Conservation (phyloP, 352 stramenopile genomes). For the Phytophthora sp. region DNA sequence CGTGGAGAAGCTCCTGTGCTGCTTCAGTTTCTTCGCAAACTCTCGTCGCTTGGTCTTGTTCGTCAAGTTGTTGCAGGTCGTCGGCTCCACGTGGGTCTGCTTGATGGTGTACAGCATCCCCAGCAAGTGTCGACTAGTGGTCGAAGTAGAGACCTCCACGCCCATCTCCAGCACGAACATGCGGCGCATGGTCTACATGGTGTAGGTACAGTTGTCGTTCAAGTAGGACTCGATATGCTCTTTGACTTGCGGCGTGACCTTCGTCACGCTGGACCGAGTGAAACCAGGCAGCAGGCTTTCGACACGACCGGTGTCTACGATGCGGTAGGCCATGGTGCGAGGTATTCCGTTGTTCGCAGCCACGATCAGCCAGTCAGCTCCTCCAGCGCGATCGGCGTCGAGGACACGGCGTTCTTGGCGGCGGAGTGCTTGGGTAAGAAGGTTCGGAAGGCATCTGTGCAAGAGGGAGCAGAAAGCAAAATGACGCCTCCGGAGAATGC, state of each 20-base stretch:
- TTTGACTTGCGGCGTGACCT: neutral
- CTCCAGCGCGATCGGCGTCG: neutral
- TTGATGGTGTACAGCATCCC: slow-evolving; percentile 6
- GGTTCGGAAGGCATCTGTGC: neutral
- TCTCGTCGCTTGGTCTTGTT: neutral
- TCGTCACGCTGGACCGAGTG: neutral
- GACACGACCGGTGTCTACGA: neutral
- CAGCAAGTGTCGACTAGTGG: too few species aligned
- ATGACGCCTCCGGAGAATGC: too few species aligned
- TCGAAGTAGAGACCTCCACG: neutral
- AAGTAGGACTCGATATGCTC: neutral
- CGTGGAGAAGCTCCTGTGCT: too few species aligned
- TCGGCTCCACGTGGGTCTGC: neutral
- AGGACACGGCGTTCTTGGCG: neutral
- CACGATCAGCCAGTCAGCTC: neutral
- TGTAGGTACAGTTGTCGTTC: slow-evolving; percentile 12
- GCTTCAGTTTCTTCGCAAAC: neutral
- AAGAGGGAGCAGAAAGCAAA: neutral
- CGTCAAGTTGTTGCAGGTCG: slow-evolving; percentile 5
- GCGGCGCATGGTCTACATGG: neutral
- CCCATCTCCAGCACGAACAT: neutral
- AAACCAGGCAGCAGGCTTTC: neutral
- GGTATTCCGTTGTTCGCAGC: slow-evolving; percentile 1
- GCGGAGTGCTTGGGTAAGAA: neutral
- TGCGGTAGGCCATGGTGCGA: neutral